Conservation (phyloP, 164 flowering plant species). For the Umbellularia californica region DNA sequence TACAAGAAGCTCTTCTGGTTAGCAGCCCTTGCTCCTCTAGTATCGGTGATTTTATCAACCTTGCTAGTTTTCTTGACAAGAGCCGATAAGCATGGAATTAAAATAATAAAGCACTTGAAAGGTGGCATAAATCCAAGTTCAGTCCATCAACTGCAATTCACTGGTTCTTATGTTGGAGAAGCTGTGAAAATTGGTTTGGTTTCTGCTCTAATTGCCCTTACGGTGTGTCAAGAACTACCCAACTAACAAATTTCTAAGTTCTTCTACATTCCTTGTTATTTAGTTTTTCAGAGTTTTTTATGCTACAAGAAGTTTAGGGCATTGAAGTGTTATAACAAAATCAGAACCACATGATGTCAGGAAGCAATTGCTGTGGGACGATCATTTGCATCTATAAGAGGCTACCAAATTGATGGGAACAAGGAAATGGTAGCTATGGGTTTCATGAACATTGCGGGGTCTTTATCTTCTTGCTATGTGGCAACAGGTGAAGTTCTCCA, state of each 20-base stretch:
- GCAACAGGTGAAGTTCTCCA: constrained; percentile 58
- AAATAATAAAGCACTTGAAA: constrained; percentile 63
- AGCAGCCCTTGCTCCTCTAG: constrained; percentile 73
- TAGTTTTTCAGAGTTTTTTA: no score
- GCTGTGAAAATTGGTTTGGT: constrained; percentile 62
- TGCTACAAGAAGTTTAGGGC: no score
- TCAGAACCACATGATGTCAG: constrained; percentile 28
- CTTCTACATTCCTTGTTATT: neutral
- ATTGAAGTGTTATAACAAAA: neutral
- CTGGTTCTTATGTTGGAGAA: constrained; percentile 41
- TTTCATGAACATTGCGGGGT: constrained; percentile 72
- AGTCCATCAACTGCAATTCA: constrained; percentile 44
- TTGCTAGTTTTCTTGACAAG: constrained; percentile 51
- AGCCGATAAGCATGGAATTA: constrained; percentile 75
- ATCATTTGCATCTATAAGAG: constrained; percentile 80
- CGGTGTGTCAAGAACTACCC: constrained; percentile 31
- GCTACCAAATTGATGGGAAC: constrained; percentile 82
- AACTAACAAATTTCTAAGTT: neutral
- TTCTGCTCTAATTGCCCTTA: constrained; percentile 63
- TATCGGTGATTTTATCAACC: constrained; percentile 70
- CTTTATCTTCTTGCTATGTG: constrained; percentile 76
- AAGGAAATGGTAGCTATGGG: constrained; percentile 92
- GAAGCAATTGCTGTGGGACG: constrained; percentile 91
- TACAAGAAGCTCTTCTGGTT: constrained; percentile 82
- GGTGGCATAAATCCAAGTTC: constrained; percentile 73